Conservation (phyloP, 768 basidiomycete species). For the Boletellus sp. region DNA sequence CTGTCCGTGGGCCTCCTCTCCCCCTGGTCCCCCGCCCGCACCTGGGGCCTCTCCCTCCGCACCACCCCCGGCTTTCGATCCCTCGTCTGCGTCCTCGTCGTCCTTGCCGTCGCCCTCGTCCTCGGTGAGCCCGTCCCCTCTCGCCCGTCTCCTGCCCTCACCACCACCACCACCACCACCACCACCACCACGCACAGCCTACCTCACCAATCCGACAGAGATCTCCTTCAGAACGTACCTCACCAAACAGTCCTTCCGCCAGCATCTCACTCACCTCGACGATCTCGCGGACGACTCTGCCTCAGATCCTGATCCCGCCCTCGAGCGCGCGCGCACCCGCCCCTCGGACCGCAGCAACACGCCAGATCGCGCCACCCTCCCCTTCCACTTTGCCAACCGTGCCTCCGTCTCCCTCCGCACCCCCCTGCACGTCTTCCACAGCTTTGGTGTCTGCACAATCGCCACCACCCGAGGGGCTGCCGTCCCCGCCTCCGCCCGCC, state of each 20-base stretch:
- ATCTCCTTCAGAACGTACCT: constrained; percentile 91
- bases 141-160: not conserved
- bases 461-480: constrained; percentile 44
- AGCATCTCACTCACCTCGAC: constrained; percentile 84
- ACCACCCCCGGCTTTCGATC: constrained; percentile 65
- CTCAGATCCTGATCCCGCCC: constrained; percentile 31
- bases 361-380: constrained; percentile 29
- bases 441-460: constrained; percentile 83
- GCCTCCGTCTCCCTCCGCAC: constrained; percentile 91
- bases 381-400: constrained; percentile 86
- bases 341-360: constrained; percentile 17
- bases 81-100: constrained; percentile 65
- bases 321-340: constrained; percentile 25
- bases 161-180: constrained; percentile 2
- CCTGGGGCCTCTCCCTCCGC: constrained; percentile 47
- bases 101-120: constrained; percentile 63
- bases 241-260: constrained; percentile 96
- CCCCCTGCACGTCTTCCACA: constrained; percentile 83
- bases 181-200: constrained; percentile 51
- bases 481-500: constrained; percentile 53
- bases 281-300: constrained; percentile 53
- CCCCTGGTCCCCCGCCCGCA: constrained; percentile 50
- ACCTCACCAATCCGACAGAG: constrained; percentile 92
- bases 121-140: constrained; percentile 51
- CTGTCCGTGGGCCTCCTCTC: constrained; percentile 63